Conservation (phyloP, 2,329 filamentous ascomycete genomes). For the Emergomyces orientalis region DNA sequence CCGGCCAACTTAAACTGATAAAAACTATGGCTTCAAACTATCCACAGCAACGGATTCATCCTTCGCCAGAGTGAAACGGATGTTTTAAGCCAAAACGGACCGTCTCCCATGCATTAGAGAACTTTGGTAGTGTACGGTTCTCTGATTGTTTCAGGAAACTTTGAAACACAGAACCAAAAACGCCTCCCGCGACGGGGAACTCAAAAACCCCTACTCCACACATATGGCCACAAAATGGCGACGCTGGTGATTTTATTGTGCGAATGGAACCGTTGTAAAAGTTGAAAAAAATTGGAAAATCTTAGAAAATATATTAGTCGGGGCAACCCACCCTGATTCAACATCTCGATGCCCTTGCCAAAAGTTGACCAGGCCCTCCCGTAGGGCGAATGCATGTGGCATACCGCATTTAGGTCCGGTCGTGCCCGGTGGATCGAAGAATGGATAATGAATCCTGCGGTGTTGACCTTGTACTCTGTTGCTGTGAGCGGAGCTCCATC, state of each 20-base stretch:
- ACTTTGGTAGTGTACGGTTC: too few species aligned
- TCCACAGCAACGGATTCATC: background rate
- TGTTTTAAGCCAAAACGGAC: background rate
- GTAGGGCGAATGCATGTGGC: conserved; percentile 38
- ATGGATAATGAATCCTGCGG: conserved; percentile 41
- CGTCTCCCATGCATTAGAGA: background rate
- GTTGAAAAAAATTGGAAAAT: background rate
- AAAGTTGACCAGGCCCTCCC: conserved; percentile 38
- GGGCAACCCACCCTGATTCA: conserved; percentile 28
- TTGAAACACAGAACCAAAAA: too few species aligned
- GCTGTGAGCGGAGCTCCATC: conserved; percentile 36
- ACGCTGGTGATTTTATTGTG: background rate
- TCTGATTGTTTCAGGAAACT: background rate
- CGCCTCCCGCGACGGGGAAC: background rate
- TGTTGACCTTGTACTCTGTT: conserved; percentile 33
- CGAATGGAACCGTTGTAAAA: background rate
- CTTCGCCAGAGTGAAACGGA: background rate
- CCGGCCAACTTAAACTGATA: background rate
- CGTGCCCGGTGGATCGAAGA: conserved; percentile 43
- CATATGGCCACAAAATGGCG: background rate
- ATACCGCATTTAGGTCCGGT: conserved; percentile 41
- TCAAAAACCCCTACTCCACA: background rate
- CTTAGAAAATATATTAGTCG: background rate
- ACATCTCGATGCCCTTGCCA: conserved; percentile 34
- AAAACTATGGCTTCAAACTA: background rate